Base-by-base conservation (phyloP, 169 alveolate species). In the Perkinsus chesapeaki region DNA sequence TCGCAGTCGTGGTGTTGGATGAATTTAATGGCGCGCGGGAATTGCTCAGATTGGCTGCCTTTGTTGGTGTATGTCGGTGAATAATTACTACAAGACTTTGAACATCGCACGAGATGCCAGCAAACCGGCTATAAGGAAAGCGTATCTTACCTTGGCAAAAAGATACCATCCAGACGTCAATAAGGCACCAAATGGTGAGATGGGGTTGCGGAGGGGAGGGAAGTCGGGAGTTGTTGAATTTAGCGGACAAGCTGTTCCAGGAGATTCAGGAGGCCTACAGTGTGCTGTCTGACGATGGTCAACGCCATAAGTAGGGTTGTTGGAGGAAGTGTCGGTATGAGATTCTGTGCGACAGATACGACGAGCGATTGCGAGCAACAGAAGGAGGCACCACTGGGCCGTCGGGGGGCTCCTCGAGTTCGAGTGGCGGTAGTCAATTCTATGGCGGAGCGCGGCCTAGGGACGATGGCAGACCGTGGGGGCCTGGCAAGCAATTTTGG, bases 131-230 rank as follows among this genome's bases (percentile, higher is more conserved):
- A 47, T 96, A 0, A 92, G 94, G 39, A 72, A 90, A 73, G 95
- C 96, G 23, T 96, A 95, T 93, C 91, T 95, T 39, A 93, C 92
- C 73, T 73, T 95, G 36, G 98, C 98, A 0, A 96, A 96, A 91
- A 91, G 91, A 82, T 95, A 95, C 91, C 98, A 96, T 73, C 98
- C 98, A 0, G 98, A 96, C 93, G 82, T 60, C 3, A 60, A 60
- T 16, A 60, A 23, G 31, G 82, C 82, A 9, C 82, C 82, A 27
- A 60, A 60, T 60, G 82, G 72, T 9, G 19, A 19, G 82, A 20
- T 20, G 82, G 12, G 82, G 36, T 20, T 9, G 3, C 27, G 82
- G 12, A 20, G 3, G 82, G 60, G 60, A 34, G 7, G 36, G 31
- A 12, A 34, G 12, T 34, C 12, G 7, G 82, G 82, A 60, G 37